Conservation (phyloP, 2,329 filamentous ascomycete genomes). For the Aspergillus sp. region DNA sequence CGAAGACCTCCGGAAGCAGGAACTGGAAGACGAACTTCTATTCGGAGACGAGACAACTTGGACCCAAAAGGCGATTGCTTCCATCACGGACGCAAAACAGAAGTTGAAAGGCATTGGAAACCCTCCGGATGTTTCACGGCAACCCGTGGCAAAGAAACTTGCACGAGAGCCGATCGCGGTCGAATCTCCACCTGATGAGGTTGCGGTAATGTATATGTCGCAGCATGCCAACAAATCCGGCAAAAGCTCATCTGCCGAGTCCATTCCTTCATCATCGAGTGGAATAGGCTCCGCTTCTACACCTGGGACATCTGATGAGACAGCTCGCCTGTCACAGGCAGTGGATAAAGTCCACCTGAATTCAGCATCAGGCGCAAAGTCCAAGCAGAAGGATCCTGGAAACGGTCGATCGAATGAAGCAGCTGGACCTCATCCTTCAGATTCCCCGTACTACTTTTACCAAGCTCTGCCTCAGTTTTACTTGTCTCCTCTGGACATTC, state of each 20-base stretch:
- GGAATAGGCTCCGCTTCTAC: conserved; percentile 6
- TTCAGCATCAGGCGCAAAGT: conserved; percentile 10
- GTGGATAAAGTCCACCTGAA: conserved; percentile 18
- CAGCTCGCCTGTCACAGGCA: conserved; percentile 18
- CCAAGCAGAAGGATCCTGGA: conserved; percentile 19
- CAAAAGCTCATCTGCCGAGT: conserved; percentile 29
- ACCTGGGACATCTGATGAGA: conserved; percentile 11
- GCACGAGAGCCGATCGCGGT: conserved; percentile 48
- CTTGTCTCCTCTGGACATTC: conserved; percentile 83
- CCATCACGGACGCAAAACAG: conserved; percentile 71
- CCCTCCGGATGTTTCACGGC: conserved; percentile 51
- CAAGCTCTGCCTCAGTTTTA: conserved; percentile 84
- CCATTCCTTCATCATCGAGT: conserved; percentile 9
- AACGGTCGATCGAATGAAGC: conserved; percentile 19
- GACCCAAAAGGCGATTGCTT: conserved; percentile 76
- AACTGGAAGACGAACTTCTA: conserved; percentile 82
- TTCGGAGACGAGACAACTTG: conserved; percentile 93
- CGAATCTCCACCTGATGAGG: conserved; percentile 41
- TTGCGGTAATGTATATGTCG: conserved; percentile 48
- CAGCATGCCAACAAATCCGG: conserved; percentile 45
- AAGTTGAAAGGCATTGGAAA: conserved; percentile 65
- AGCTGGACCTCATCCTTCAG: conserved; percentile 42
- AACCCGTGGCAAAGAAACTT: conserved; percentile 46
- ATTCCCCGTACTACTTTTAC: conserved; percentile 75
- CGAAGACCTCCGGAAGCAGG: conserved; percentile 66